Percentiles rank a stretch among this genome's conserved stretches.
These are phyloP conservation scores for Henckelia pumila DNA, from an alignment of 257 asterid genomes.

Conservation along the genomic window DNA sequence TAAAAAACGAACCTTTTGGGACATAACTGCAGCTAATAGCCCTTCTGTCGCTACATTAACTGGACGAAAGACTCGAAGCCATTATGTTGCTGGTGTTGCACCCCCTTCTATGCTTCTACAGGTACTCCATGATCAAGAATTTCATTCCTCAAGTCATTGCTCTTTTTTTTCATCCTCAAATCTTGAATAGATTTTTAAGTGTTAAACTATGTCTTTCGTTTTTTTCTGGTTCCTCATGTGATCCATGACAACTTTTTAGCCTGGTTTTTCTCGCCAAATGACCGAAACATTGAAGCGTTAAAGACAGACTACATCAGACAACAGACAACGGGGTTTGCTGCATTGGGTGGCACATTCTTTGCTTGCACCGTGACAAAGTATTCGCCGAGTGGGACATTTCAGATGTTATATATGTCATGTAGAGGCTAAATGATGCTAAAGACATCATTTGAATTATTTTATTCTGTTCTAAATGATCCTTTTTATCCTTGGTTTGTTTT, in stretches of 20 bases:
- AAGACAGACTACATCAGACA: conserved; percentile 6
- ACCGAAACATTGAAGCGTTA: conserved; percentile 38
- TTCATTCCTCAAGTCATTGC: background rate
- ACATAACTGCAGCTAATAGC: conserved; percentile 51
- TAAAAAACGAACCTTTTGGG: conserved; percentile 65
- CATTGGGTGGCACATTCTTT: no score
- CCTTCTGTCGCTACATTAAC: conserved; percentile 52
- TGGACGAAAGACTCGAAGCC: conserved; percentile 63
- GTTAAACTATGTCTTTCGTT: background rate
- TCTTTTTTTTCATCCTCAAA: conserved; percentile 32
- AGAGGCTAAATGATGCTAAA: background rate
- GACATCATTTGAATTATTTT: background rate
- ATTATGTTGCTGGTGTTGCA: conserved; percentile 35
- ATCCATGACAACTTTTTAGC: conserved; percentile 39
- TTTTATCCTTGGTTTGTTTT: background rate
- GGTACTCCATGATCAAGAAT: conserved; percentile 32
- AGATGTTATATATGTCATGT: background rate
- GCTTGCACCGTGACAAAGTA: background rate
- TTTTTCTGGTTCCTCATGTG: conserved; percentile 29
- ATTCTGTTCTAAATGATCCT: background rate
- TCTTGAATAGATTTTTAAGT: background rate
- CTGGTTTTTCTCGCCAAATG: conserved; percentile 59
- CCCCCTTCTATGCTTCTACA: conserved; percentile 65
- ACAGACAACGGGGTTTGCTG: no score
- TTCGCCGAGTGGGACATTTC: background rate